phyloP scores from a whole-genome alignment of 495 filamentous ascomycete genomes.

The Aspergillus saccharolyticus region DNA sequence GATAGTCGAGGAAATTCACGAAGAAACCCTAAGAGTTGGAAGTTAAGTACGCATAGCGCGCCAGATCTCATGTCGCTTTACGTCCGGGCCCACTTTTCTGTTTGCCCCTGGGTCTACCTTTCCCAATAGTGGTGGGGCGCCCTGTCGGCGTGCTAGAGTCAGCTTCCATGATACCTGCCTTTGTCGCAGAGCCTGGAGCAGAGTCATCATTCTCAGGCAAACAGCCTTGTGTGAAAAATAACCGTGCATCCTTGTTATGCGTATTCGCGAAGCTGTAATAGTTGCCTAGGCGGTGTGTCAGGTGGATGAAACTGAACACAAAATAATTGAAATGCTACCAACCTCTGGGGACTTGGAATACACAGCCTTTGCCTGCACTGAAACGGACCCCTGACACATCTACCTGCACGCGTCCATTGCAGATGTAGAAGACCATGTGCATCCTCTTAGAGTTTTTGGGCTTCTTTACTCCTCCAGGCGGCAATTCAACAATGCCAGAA shows the following conservation, averaged over 20 bases:
- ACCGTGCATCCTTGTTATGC: slow-evolving; percentile 56
- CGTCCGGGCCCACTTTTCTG: slow-evolving; percentile 27
- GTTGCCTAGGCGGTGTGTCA: slow-evolving; percentile 54
- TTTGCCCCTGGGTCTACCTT: slow-evolving; percentile 39
- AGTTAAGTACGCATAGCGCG: neutral
- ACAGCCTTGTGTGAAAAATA: slow-evolving; percentile 85
- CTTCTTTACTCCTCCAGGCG: slow-evolving; percentile 73
- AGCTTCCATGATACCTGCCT: slow-evolving; percentile 22
- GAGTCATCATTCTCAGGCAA: slow-evolving; percentile 38
- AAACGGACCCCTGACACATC: slow-evolving; percentile 70
- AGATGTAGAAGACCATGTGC: slow-evolving; percentile 93
- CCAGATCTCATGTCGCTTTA: slow-evolving; percentile 4
- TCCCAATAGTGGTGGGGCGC: slow-evolving; percentile 19
- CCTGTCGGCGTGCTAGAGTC: slow-evolving; percentile 19
- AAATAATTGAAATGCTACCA: slow-evolving; percentile 36
- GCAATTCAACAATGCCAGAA: slow-evolving; percentile 81
- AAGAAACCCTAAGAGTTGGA: neutral
- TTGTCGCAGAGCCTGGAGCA: slow-evolving; percentile 24
- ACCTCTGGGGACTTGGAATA: slow-evolving; percentile 95
- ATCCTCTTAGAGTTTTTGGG: slow-evolving; percentile 87
- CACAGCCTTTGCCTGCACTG: slow-evolving; percentile 75
- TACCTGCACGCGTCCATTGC: slow-evolving; percentile 70
- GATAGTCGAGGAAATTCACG: neutral
- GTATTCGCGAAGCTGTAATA: slow-evolving; percentile 79
- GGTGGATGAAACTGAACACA: neutral